Base-by-base conservation (phyloP, 2,329 filamentous ascomycete species). In the Spiromastix sp. region DNA sequence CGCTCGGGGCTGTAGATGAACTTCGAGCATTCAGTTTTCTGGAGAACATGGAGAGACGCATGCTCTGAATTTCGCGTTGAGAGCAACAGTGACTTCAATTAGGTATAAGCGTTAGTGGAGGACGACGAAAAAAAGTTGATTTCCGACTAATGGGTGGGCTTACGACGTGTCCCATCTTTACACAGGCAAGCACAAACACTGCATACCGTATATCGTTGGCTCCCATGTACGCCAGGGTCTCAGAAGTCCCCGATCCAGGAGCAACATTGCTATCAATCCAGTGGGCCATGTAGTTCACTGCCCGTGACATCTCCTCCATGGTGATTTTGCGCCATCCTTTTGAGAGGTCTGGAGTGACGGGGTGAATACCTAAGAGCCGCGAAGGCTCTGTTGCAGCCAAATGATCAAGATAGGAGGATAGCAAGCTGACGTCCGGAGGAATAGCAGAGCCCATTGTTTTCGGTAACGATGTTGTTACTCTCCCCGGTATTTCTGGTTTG, bases 111-210 rank as follows among this genome's bases (percentile, higher is more conserved):
- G 10, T 51, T 52, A 1, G 24, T 36, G 20, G 10, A 9, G 32
- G 16, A 15, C 33, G 25, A 30, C 39, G 37, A 12, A 36, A 33
- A 15, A 33, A 37, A 30, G 60, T 58, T 30, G 61, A 66, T 40
- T 46, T 60, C 20, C 31, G 20, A 11, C 6, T 17, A 11, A 39
- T 18, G 7, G 6, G 17, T 7, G n/a, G 7, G 21, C 37, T 36
- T 36, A 46, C 46, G 4, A 20, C 34, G 17, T 48, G 25, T 19
- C 39, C 11, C 30, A 33, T 24, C 36, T 44, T 41, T 34, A 41
- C 44, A 15, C 45, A 46, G 5, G 45, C 47, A 15, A 47, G 32
- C 1, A 44, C 29, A 20, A 48, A 42, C 4, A 33, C 34, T 4
- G 21, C 24, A 29, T 49, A 49, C n/a, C 45, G 40, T 28, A 45